These are phyloP conservation scores for Farysia itapuensis DNA, from an alignment of 1,284 basidiomycete species.

Conservation along the genomic window DNA sequence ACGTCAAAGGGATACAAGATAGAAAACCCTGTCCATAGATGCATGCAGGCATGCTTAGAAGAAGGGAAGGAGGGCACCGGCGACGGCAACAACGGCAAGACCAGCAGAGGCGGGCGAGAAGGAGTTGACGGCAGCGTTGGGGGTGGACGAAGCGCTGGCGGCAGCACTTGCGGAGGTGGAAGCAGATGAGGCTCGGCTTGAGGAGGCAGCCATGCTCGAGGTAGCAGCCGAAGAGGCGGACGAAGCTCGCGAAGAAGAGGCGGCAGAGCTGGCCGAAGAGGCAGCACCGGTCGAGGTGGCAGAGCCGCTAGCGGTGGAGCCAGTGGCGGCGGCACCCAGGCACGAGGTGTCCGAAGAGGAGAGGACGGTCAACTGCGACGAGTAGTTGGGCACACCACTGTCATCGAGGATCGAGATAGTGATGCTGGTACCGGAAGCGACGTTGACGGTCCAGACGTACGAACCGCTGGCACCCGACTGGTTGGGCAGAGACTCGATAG, in stretches of 20 bases:
- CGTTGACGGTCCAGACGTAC: slow-evolving; percentile 56
- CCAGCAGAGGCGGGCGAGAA: slow-evolving; percentile 36
- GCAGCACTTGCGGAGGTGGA: neutral
- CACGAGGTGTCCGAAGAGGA: slow-evolving; percentile 27
- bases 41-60: slow-evolving; percentile 14
- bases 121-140: slow-evolving; percentile 19
- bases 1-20: too few species aligned
- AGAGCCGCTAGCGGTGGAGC: slow-evolving; percentile 1
- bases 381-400: slow-evolving; percentile 41
- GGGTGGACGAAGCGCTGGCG: neutral
- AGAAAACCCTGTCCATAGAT: too few species aligned
- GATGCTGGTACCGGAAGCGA: slow-evolving; percentile 51
- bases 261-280: slow-evolving; percentile 3
- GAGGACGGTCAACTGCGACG: slow-evolving; percentile 23
- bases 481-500: slow-evolving; percentile 34
- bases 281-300: slow-evolving; percentile 9
- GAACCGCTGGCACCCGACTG: slow-evolving; percentile 35
- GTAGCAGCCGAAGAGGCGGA: slow-evolving; percentile 16
- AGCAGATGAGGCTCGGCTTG: slow-evolving; percentile 1
- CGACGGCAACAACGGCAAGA: slow-evolving; percentile 26
- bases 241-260: slow-evolving; percentile 6
- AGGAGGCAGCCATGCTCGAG: neutral
- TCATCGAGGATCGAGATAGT: slow-evolving; percentile 54
- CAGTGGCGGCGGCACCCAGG: slow-evolving; percentile 13
- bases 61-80: slow-evolving; percentile 36